phyloP scores from a whole-genome alignment of 345 rosid species.

The Arabidopsis arenosa region DNA sequence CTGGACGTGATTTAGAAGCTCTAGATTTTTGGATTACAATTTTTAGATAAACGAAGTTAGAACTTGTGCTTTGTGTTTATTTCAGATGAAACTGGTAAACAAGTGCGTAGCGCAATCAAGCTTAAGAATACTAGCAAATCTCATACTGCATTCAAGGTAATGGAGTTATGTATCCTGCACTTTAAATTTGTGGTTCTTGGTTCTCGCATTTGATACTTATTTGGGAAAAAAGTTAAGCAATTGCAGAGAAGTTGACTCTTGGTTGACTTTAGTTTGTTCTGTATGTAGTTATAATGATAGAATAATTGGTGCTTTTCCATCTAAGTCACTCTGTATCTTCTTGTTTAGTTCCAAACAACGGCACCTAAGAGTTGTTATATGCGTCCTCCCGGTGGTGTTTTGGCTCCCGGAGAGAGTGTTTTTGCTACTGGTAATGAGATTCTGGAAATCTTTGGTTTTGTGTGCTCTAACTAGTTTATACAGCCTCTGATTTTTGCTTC shows the following conservation, averaged over 20 bases:
- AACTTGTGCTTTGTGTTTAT: constrained; percentile 1
- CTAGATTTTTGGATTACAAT: neutral
- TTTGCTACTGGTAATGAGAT: constrained; percentile 77
- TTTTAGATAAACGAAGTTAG: neutral
- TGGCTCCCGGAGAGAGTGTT: constrained; percentile 89
- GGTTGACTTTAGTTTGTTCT: constrained; percentile 7
- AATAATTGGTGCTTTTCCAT: neutral
- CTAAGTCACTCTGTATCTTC: constrained; percentile 22
- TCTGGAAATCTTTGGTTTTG: neutral
- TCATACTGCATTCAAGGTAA: constrained; percentile 93
- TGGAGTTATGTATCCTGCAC: neutral
- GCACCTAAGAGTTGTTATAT: constrained; percentile 97
- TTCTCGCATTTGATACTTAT: too few species aligned
- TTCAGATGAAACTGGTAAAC: constrained; percentile 94
- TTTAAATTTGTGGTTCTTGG: neutral
- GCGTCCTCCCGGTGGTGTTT: constrained; percentile 97
- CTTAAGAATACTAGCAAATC: constrained; percentile 88
- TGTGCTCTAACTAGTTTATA: neutral
- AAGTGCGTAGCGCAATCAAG: constrained; percentile 85
- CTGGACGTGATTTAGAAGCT: neutral
- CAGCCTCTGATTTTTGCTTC: constrained; percentile 7
- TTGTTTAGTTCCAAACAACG: constrained; percentile 87
- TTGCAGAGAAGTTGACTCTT: neutral
- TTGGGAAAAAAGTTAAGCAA: neutral
- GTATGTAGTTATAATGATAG: neutral